Base-by-base conservation (phyloP, 2,329 filamentous ascomycete species). In the Hypoxylon sp. region DNA sequence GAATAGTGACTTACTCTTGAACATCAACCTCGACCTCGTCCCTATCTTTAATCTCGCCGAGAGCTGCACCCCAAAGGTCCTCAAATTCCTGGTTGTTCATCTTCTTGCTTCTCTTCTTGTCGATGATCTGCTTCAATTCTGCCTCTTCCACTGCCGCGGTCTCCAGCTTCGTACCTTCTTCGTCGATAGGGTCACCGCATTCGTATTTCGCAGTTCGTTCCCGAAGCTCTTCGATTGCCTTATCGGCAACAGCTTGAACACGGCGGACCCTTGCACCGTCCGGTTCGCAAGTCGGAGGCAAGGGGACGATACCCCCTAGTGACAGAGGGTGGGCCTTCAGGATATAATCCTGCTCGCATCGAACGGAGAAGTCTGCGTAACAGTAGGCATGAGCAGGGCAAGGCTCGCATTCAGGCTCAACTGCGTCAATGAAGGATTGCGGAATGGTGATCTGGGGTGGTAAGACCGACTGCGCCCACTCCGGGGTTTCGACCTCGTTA, bases 321-420 rank as follows among this genome's bases (percentile, higher is more conserved):
- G 91, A 88, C 15, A 97, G 77, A 1, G 93, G 92, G 68, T 97
- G 93, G 1, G 86, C 83, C 65, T 89, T 88, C 26, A 94, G 78
- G 35, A 99, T 81, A 66, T 96, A 99, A 67, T 93, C 94, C 42
- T 82, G 80, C 62, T 97, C 91, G 71, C 94, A 99, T 17, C 82
- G 81, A 6, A 89, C 89, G 23, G 86, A 80, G 57, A 94, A 86
- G 52, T 91, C 83, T 15, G 83, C 79, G 65, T 88, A 94, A 74
- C 94, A 99, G 66, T 89, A 90, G 0, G 94, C 94, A 71, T 99
- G 93, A 31, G 83, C 78, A 11, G 95, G 94, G 69, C 94, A 99
- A 21, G 86, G 86, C 69, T 97, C 93, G 69, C 94, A 99, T 61
- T 88, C 81, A 8, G 93, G 93, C 63, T 86, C 83, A 20, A 91